These are phyloP conservation scores for Macadamia tetraphylla DNA, from an alignment of 164 flowering plant species.

Conservation along the genomic window DNA sequence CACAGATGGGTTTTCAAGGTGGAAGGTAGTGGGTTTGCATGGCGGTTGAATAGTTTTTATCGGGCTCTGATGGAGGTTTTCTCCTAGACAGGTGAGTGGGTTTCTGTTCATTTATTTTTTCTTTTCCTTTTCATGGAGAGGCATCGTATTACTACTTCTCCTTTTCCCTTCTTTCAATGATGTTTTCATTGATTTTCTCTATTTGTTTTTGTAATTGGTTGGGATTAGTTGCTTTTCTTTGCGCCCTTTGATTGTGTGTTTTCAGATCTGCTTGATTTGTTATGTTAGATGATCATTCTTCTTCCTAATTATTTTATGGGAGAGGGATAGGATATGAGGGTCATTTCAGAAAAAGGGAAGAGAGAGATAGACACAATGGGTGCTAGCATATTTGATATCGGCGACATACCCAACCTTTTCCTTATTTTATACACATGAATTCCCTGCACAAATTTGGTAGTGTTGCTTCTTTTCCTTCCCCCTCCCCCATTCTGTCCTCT, in stretches of 20 bases:
- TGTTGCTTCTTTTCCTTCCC: background rate
- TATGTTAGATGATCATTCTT: background rate
- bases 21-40: background rate
- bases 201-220: background rate
- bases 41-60: background rate
- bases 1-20: background rate
- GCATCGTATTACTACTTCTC: too few relatives aligned
- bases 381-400: too few relatives aligned
- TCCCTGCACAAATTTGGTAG: background rate
- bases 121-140: conserved; percentile 1
- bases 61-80: conserved; percentile 4
- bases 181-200: background rate
- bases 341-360: too few relatives aligned
- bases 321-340: too few relatives aligned
- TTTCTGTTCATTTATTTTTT: background rate
- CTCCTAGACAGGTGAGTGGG: conserved; percentile 4
- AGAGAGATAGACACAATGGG: too few relatives aligned
- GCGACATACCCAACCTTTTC: too few relatives aligned
- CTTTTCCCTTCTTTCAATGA: too few relatives aligned
- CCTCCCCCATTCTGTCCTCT: background rate
- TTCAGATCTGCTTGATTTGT: conserved; percentile 7
- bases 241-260: background rate
- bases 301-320: background rate
- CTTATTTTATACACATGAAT: too few relatives aligned
- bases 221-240: background rate